Evolutionary conservation across 805 yeast species (phyloP), one percentile per base, ranked within the genome.

Genomic region (Yamadazyma endophytica): DNA sequence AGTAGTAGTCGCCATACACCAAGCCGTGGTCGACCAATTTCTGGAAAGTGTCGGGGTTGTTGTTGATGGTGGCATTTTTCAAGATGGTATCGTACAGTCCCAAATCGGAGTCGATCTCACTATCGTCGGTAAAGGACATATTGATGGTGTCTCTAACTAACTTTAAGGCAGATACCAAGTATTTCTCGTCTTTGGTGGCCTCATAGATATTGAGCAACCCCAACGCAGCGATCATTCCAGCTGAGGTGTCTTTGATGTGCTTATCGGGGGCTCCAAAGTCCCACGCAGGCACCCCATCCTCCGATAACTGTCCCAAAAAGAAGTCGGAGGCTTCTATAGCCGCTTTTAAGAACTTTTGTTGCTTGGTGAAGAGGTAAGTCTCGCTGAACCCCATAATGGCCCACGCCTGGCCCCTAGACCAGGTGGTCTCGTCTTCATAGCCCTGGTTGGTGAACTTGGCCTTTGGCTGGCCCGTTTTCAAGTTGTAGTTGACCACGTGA

Each of bases 351-450:
- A 51, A 55, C 35, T 43, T 40, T 13, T 25, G 13, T 17, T 50
- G 39, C 26, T 40, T 44, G 18, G 60, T 52, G 42, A 46, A 55
- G 24, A 28, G 18, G 36, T 53, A 55, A 11, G 44, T 40, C 16
- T 42, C 46, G 6, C 51, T 49, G 35, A 32, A 55, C 1, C 61
- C 61, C 25, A 50, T 39, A 8, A 55, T 23, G 4, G 50, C 57
- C 61, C 61, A 54, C 4, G 60, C 49, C 36, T 53, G 58, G 22
- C 61, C 61, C n/a, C 58, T 44, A 7, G 50, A 33, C 60, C 61
- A 55, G 19, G 47, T 36, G 6, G 50, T 24, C 9, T 49, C 55
- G 32, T 55, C 51, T 9, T 33, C 37, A 24, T 41, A 52, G 8
- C 61, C 59, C 35, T 55, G 59, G 27, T 45, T 35, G 15, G 58